Evolutionary conservation across 495 filamentous ascomycete genomes (phyloP), one percentile per base, ranked within the genome.

Genomic region (Aspergillus conjunctus): DNA sequence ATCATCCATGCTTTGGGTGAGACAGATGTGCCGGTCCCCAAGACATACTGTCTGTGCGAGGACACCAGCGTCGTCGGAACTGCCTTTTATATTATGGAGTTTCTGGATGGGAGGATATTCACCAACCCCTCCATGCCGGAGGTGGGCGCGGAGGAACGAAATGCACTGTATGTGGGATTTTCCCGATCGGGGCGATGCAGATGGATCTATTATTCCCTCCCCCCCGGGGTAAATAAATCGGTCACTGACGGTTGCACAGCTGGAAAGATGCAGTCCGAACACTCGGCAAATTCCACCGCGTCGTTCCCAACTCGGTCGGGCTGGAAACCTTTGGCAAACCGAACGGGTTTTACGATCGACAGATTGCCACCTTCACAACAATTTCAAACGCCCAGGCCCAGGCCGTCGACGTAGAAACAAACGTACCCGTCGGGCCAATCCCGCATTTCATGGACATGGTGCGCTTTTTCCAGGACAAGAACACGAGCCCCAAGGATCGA

Each of bases 31-130:
- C 92, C 93, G 0, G 92, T 95, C 0, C 94, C 94, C 12, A 87
- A 84, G 70, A 84, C 91, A 2, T 87, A 92, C 68, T 90, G 88
- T 68, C 84, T 98, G 10, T 98, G 94, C 76, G 85, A 92, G 64
- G 93, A 98, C 71, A 67, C 71, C 34, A 73, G 64, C 37, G 85
- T 98, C 4, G 78, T 98, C 65, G 94, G 91, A 22, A 98, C 92
- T 4, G 84, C 90, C 10, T 98, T 98, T 74, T 98, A 97, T 73
- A 89, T 98, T 61, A 97, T 98, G 94, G 85, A 89, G 63, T 97
- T 93, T 70, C 79, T 97, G 51, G 89, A 93, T 66, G 94, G 94
- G 18, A 85, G 94, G 61, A 94, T 97, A 68, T 90, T 97, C 69
- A 90, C 92, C 61, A 90, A 98, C 73, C 87, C 92, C 4, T 79